A percentile compares a stretch with the other conserved stretches of the same genome.
phyloP scores from a whole-genome alignment of 192 early-diverging fungal genomes.

The Podila epicladia region DNA sequence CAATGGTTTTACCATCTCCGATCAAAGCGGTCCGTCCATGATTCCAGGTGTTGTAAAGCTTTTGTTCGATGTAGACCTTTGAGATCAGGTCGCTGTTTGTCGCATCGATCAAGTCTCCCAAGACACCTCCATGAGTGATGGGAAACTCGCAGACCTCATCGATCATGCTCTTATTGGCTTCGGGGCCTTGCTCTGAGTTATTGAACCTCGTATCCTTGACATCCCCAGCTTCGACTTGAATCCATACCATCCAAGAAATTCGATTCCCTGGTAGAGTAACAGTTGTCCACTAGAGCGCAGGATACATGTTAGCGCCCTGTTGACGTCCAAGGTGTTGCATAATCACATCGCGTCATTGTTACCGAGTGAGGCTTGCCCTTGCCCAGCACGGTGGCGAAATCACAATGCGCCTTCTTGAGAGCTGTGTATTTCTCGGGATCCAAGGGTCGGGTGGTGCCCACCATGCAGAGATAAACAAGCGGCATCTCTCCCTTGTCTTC shows the following conservation, averaged over 20 bases:
- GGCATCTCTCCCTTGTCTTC: conserved; percentile 1
- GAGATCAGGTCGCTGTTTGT: conserved; percentile 1
- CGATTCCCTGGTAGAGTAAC: background rate
- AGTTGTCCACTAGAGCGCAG: background rate
- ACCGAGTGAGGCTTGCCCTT: conserved; percentile 5
- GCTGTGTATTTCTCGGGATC: conserved; percentile 1
- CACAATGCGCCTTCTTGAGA: background rate
- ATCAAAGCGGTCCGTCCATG: background rate
- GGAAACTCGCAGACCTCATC: conserved; percentile 4
- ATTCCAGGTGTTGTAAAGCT: conserved; percentile 11
- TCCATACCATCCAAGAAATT: background rate
- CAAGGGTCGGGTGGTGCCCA: conserved; percentile 2
- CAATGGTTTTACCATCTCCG: too few relatives aligned
- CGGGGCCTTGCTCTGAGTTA: background rate
- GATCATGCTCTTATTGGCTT: conserved; percentile 8
- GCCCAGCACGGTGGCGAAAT: conserved; percentile 5
- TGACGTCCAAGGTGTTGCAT: too few relatives aligned
- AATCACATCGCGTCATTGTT: background rate
- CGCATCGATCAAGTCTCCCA: conserved; percentile 8
- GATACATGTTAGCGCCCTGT: too few relatives aligned
- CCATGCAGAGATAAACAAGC: conserved; percentile 1
- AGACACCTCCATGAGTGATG: background rate
- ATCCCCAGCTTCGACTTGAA: background rate
- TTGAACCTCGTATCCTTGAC: background rate
- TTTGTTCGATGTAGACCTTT: conserved; percentile 11